These are phyloP conservation scores for Thelonectria blattea DNA, from an alignment of 2,329 filamentous ascomycete species.

Conservation along the genomic window DNA sequence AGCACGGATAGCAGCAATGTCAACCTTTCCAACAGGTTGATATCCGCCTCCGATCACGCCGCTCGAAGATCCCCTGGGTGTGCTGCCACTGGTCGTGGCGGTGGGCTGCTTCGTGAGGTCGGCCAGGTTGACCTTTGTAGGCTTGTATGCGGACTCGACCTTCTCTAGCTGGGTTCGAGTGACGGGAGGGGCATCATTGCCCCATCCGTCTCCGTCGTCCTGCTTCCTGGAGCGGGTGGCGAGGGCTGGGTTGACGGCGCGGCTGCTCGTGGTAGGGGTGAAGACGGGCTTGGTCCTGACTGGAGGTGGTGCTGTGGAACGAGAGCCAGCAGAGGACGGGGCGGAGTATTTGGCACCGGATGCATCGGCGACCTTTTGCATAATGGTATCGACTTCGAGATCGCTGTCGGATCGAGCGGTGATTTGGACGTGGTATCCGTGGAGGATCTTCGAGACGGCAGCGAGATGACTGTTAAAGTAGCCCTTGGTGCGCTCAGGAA, in stretches of 20 bases:
- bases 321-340: conserved; percentile 62
- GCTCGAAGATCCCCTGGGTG: conserved; percentile 48
- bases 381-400: conserved; percentile 83
- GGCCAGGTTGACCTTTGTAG: conserved; percentile 92
- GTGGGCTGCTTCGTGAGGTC: conserved; percentile 78
- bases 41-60: conserved; percentile 87
- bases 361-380: conserved; percentile 92
- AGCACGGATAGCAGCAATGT: conserved; percentile 87
- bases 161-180: conserved; percentile 88
- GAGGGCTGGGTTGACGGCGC: conserved; percentile 67
- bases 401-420: conserved; percentile 92
- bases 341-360: conserved; percentile 93
- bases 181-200: conserved; percentile 88
- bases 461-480: conserved; percentile 96
- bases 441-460: conserved; percentile 88
- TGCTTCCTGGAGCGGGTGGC: conserved; percentile 68
- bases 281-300: conserved; percentile 91
- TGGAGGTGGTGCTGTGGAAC: conserved; percentile 66
- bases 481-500: conserved; percentile 97
- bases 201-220: conserved; percentile 89
- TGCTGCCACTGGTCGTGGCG: conserved; percentile 65
- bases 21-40: conserved; percentile 95
- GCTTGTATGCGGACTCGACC: conserved; percentile 90
- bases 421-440: conserved; percentile 97
- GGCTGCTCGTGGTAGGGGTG: conserved; percentile 70